phyloP scores from a whole-genome alignment of 2,329 filamentous ascomycete genomes.

The Pseudopithomyces chartarum region DNA sequence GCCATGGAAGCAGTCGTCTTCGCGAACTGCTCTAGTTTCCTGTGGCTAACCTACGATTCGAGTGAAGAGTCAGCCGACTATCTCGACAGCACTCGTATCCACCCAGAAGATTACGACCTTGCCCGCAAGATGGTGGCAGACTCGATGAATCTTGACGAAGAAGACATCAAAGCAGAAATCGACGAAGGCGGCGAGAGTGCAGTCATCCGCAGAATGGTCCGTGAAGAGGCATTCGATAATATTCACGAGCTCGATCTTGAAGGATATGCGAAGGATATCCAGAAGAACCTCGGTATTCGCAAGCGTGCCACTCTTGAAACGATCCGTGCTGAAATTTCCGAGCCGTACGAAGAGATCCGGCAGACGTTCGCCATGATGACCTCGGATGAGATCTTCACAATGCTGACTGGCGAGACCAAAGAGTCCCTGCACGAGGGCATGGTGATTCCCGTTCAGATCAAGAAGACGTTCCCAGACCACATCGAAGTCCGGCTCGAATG shows the following conservation, averaged over 20 bases:
- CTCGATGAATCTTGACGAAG: conserved; percentile 93
- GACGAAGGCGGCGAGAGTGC: conserved; percentile 89
- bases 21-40: conserved; percentile 96
- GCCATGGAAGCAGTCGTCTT: conserved; percentile 84
- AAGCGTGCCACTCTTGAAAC: conserved; percentile 96
- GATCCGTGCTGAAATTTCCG: conserved; percentile 89
- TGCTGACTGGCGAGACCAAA: conserved; percentile 91
- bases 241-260: conserved; percentile 96
- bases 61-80: conserved; percentile 84
- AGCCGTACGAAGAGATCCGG: conserved; percentile 91
- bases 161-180: conserved; percentile 93
- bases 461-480: conserved; percentile 88
- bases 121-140: conserved; percentile 98
- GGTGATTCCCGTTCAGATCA: conserved; percentile 88
- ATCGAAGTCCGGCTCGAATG: conserved; percentile 93
- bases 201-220: conserved; percentile 92
- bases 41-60: conserved; percentile 87
- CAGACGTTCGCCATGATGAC: conserved; percentile 74
- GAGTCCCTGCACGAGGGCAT: conserved; percentile 85
- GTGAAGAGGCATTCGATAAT: conserved; percentile 89
- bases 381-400: conserved; percentile 86
- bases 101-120: conserved; percentile 97
- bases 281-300: conserved; percentile 88
- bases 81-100: conserved; percentile 93
- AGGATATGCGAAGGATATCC: conserved; percentile 94